phyloP scores from a whole-genome alignment of 2,329 filamentous ascomycete species.

The Neocatenulostroma microsporum region DNA sequence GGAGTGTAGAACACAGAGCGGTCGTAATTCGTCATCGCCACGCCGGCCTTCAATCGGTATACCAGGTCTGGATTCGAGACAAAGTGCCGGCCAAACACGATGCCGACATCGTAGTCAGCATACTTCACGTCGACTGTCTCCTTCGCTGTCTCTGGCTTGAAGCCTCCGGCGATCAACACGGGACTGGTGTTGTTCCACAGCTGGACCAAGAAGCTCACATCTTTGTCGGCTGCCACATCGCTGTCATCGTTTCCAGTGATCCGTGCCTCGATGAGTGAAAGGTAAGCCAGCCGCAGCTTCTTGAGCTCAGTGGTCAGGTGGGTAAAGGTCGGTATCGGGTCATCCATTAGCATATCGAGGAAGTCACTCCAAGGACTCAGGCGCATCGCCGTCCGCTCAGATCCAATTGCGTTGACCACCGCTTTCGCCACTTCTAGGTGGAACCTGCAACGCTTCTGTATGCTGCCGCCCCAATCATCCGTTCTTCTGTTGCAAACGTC shows the following conservation, averaged over 20 bases:
- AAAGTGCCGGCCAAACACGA: conserved; percentile 44
- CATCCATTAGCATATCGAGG: conserved; percentile 54
- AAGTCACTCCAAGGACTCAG: conserved; percentile 53
- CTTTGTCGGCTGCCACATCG: conserved; percentile 28
- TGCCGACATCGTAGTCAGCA: conserved; percentile 33
- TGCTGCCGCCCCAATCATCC: conserved; percentile 45
- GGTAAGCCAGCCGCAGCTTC: conserved; percentile 47
- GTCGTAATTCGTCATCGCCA: conserved; percentile 37
- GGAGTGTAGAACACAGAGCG: conserved; percentile 38
- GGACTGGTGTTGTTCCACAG: conserved; percentile 40
- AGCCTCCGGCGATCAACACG: conserved; percentile 42
- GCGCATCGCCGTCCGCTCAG: conserved; percentile 44
- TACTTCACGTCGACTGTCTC: conserved; percentile 24
- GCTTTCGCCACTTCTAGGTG: conserved; percentile 47
- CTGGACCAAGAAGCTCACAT: conserved; percentile 39
- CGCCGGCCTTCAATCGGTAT: conserved; percentile 36
- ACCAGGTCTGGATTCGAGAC: conserved; percentile 43
- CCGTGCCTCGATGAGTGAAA: conserved; percentile 53
- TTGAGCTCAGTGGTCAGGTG: conserved; percentile 47
- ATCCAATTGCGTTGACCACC: conserved; percentile 38
- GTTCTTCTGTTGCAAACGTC: conserved; percentile 44
- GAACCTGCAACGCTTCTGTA: conserved; percentile 49
- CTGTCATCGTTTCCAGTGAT: conserved; percentile 36
- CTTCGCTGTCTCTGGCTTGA: conserved; percentile 32
- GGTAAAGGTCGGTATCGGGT: conserved; percentile 55